phyloP scores from a whole-genome alignment of 2,329 filamentous ascomycete species.

The Xylaria sp. region DNA sequence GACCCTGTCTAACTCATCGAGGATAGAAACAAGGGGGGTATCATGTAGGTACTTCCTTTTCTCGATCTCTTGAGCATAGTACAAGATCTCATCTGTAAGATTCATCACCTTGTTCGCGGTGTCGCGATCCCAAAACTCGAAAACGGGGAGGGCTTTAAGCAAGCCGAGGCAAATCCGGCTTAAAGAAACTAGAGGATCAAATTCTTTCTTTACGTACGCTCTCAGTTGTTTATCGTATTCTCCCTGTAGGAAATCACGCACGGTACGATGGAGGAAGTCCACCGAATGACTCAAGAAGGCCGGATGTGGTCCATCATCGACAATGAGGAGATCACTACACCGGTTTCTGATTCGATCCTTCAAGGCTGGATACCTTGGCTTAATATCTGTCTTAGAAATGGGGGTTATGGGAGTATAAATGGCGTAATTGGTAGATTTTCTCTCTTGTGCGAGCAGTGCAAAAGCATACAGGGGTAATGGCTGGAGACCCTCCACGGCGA shows the following conservation, averaged over 20 bases:
- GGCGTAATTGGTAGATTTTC: background rate
- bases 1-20: conserved; percentile 4
- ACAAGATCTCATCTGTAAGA: background rate
- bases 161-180: background rate
- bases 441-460: background rate
- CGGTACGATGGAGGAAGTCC: conserved; percentile 1
- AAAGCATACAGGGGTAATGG: background rate
- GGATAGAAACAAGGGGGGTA: background rate
- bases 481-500: background rate
- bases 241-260: background rate
- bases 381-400: background rate
- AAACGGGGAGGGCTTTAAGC: background rate
- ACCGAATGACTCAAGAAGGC: background rate
- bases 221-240: background rate
- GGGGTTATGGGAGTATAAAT: background rate
- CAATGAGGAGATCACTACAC: conserved; percentile 5
- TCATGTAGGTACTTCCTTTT: background rate
- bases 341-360: background rate
- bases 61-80: conserved; percentile 5
- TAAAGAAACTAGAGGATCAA: background rate
- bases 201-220: background rate
- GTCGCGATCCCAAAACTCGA: too few relatives aligned
- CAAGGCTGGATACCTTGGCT: background rate
- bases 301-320: background rate
- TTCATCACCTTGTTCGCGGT: background rate